A percentile compares a stretch with the other conserved stretches of the same genome.
Conservation (phyloP, 2,329 filamentous ascomycete genomes). For the Pseudocercospora macadamiae region DNA sequence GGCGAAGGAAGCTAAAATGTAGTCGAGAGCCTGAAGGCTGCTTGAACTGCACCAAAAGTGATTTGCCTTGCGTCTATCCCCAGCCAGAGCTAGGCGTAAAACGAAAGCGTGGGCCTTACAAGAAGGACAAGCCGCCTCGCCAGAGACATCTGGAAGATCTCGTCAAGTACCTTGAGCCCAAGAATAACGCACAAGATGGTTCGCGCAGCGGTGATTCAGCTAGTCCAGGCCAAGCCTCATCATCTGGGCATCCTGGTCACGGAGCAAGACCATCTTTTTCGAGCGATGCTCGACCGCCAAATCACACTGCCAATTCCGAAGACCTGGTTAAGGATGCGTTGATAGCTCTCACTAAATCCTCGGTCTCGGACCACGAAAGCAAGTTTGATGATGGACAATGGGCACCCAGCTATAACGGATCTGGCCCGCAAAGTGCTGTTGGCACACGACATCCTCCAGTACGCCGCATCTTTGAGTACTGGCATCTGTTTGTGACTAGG, state of each 20-base stretch:
- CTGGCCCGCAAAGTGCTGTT: background rate
- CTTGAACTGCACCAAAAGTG: slow-evolving; percentile 31
- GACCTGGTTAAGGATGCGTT: slow-evolving; percentile 34
- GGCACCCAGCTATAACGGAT: slow-evolving; percentile 9
- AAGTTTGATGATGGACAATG: slow-evolving; percentile 20
- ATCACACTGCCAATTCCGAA: slow-evolving; percentile 22
- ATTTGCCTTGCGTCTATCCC: slow-evolving; percentile 34
- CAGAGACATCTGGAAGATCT: slow-evolving; percentile 36
- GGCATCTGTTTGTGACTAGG: slow-evolving; percentile 31
- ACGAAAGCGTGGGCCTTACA: slow-evolving; percentile 36
- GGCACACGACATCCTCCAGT: slow-evolving; percentile 22
- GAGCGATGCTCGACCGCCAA: background rate
- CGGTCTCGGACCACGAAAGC: slow-evolving; percentile 25
- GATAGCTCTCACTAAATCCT: slow-evolving; percentile 31
- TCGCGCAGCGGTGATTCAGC: background rate
- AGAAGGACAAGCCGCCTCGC: slow-evolving; percentile 34
- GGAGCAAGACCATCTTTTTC: background rate
- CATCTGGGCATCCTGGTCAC: slow-evolving; percentile 1
- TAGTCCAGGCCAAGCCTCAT: slow-evolving; percentile 18
- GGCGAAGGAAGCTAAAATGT: slow-evolving; percentile 35
- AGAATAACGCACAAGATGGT: slow-evolving; percentile 10
- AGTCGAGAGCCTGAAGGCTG: slow-evolving; percentile 32
- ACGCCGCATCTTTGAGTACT: slow-evolving; percentile 31
- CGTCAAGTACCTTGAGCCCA: slow-evolving; percentile 33
- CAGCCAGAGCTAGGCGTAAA: slow-evolving; percentile 31